Base-by-base conservation (phyloP, 176 grass and related monocot genomes). In the Eragrostis nindensis region DNA sequence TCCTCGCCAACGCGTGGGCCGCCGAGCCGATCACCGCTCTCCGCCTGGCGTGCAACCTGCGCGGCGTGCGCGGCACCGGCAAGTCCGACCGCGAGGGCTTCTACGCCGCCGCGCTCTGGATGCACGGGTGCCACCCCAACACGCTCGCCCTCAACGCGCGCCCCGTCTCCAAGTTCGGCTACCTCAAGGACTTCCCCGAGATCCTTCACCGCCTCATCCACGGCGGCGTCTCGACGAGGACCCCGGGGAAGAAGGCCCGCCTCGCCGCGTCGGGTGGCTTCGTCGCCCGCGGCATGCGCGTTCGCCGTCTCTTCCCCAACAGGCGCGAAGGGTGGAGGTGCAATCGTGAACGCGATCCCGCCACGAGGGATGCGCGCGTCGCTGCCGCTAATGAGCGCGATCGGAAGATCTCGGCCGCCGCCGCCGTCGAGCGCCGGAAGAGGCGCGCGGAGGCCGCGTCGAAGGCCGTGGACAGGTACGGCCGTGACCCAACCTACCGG, bases 161-260 rank as follows among this genome's bases (percentile, higher is more conserved):
- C 1, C 63, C 75, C 43, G 17, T 92, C 56, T 82, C 75, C 19
- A 38, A 79, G 8, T 80, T 88, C 46, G 92, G 92, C 25, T 94
- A 94, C 76, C 84, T 95, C 50, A 92, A 95, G 84, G 90, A 92
- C 80, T 60, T 95, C 55, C 82, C 88, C 13, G 82, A 92, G 85
- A 83, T 95, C 42, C 87, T 95, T 40, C 86, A 90, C 83, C 93
- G 87, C 17, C 80, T 95, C 50, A 52, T 91, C 70, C 81, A 83
- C 5, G 87, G 89, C 70, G 79, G n/a, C 68, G 24, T 73, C 18
- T 64, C 75, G 15, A 82, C 68, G 18, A 80, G 79, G 29, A 61
- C 8, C 8, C 9, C 46, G 0, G 70, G 60, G 15, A 83, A 83
- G 47, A 2, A 82, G 79, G 79, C 68, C 7, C 67, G 79, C 68